Evolutionary conservation across 805 yeast genomes (phyloP).

Genomic region (Yamadazyma endophytica): DNA sequence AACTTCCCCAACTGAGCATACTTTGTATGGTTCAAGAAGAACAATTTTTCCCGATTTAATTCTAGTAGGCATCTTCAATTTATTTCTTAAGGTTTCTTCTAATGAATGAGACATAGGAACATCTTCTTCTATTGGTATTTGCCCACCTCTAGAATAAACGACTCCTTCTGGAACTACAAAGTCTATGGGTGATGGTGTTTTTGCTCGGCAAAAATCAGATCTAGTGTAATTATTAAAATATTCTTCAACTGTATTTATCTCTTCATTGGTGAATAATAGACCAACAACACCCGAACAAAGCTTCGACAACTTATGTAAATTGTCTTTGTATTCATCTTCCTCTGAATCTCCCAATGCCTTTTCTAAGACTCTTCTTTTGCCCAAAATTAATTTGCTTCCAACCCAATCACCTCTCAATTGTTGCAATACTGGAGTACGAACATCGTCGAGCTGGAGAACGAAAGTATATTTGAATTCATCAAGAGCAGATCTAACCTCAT

Average conservation of each 20-base stretch:
- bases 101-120: slow-evolving; percentile 95
- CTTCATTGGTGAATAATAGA: slow-evolving; percentile 82
- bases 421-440: slow-evolving; percentile 93
- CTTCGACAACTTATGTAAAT: slow-evolving; percentile 65
- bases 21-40: slow-evolving; percentile 70
- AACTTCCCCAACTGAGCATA: slow-evolving; percentile 73
- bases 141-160: slow-evolving; percentile 94
- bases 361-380: slow-evolving; percentile 88
- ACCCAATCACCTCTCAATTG: slow-evolving; percentile 90
- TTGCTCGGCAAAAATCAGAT: slow-evolving; percentile 87
- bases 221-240: slow-evolving; percentile 77
- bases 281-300: slow-evolving; percentile 78
- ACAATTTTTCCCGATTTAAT: slow-evolving; percentile 85
- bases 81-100: slow-evolving; percentile 88
- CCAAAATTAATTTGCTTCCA: slow-evolving; percentile 85
- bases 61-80: slow-evolving; percentile 85
- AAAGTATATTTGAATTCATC: slow-evolving; percentile 77
- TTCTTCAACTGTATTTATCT: slow-evolving; percentile 82
- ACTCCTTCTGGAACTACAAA: slow-evolving; percentile 88
- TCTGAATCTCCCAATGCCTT: slow-evolving; percentile 87
- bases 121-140: slow-evolving; percentile 83
- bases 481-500: slow-evolving; percentile 78
- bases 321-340: slow-evolving; percentile 87
- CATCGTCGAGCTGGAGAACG: slow-evolving; percentile 85
- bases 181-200: slow-evolving; percentile 74